Evolutionary conservation across 169 alveolate species (phyloP).

Genomic region (Perkinsus chesapeaki): DNA sequence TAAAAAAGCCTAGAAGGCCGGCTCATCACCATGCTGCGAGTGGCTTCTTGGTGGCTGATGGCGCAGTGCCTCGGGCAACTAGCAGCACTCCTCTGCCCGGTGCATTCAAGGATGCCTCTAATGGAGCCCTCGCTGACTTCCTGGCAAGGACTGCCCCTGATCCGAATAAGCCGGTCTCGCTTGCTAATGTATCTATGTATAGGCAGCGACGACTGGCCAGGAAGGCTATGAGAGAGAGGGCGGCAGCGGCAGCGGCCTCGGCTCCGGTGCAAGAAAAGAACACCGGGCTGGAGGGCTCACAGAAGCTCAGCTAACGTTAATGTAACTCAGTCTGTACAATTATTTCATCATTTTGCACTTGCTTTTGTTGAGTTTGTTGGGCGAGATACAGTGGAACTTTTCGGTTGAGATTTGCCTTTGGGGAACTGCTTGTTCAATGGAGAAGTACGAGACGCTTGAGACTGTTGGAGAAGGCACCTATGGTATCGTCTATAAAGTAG

Average conservation of each 20-base stretch:
- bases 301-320: no score
- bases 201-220: neutral
- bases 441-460: conserved; percentile 86
- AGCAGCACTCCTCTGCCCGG: neutral
- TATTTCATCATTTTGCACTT: no score
- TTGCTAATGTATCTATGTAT: neutral
- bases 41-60: neutral
- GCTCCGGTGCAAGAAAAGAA: no score
- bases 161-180: neutral
- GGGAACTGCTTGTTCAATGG: conserved; percentile 56
- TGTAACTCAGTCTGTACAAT: no score
- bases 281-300: neutral
- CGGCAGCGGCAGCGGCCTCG: neutral
- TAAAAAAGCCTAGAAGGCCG: neutral
- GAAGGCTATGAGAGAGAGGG: neutral
- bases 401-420: no score
- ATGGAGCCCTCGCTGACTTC: neutral
- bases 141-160: neutral
- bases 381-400: no score
- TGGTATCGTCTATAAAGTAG: conserved; percentile 95
- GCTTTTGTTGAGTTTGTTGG: no score
- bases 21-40: neutral
- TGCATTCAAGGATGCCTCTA: neutral
- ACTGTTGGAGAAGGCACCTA: conserved; percentile 98
- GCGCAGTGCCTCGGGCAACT: neutral